phyloP scores from a whole-genome alignment of 2,329 filamentous ascomycete species.

The Ophiostoma ips region DNA sequence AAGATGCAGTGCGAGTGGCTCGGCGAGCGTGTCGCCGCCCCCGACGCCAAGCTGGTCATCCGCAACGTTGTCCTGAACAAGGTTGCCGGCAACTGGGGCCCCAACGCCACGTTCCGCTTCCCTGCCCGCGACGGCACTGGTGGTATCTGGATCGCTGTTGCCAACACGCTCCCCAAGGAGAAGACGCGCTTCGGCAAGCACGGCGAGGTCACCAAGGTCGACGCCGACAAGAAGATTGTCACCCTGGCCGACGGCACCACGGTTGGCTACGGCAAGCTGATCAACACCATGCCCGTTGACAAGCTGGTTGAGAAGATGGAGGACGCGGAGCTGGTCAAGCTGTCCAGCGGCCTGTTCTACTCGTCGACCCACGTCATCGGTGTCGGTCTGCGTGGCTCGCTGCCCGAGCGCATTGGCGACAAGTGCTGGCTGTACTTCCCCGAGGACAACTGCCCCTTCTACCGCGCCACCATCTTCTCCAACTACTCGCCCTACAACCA shows the following conservation, averaged over 20 bases:
- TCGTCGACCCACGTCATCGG: constrained; percentile 95
- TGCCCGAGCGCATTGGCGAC: constrained; percentile 92
- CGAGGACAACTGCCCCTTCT: constrained; percentile 97
- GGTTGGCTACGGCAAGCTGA: constrained; percentile 79
- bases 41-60: constrained; percentile 85
- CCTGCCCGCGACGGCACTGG: constrained; percentile 89
- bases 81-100: constrained; percentile 93
- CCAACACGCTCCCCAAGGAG: constrained; percentile 79
- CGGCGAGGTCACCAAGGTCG: constrained; percentile 72
- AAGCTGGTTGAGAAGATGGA: constrained; percentile 75
- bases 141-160: constrained; percentile 97
- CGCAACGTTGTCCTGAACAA: constrained; percentile 94
- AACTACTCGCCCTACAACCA: constrained; percentile 99
- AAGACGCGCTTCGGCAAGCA: constrained; percentile 83
- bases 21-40: constrained; percentile 93
- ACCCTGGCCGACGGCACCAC: constrained; percentile 73
- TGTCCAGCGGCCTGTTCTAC: constrained; percentile 90
- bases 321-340: constrained; percentile 65
- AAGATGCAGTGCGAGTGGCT: constrained; percentile 99
- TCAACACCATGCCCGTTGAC: constrained; percentile 96
- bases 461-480: constrained; percentile 98
- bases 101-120: constrained; percentile 97
- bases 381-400: constrained; percentile 80
- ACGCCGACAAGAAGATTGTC: constrained; percentile 73
- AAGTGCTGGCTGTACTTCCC: constrained; percentile 99